Evolutionary conservation across 2,329 filamentous ascomycete species (phyloP), one percentile per base, ranked within the genome.

Genomic region (Penicillium griseofulvum): DNA sequence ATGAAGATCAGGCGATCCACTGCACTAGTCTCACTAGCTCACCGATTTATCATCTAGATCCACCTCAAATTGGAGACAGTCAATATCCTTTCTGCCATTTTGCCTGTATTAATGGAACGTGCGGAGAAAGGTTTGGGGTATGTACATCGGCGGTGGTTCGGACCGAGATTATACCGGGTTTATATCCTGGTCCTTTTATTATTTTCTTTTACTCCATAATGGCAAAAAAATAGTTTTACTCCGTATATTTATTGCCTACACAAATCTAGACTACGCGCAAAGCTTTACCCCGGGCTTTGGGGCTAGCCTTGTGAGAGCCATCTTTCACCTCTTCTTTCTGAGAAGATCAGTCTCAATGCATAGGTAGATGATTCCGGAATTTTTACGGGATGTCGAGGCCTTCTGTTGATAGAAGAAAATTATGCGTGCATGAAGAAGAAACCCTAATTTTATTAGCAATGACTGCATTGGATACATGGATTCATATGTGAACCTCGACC

Each of bases 171-270:
- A 26, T 1, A 5, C 41, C 33, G 33, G 7, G 33, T 28, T 19
- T 91, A 88, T 90, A 89, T 74, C 72, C 80, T 49, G 79, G 83
- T 3, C 78, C 84, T 82, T 39, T 81, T 80, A 0, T 76, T 91
- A 9, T 72, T 91, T 16, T 88, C 81, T 0, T 90, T 91, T 22
- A 56, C 61, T 43, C 41, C n/a, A 4, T 14, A 17, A 10, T 22
- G 57, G 55, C 4, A 36, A 63, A 11, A 55, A 41, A 2, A 62
- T 63, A 56, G 57, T 59, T 2, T 60, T 60, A 3, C 61, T 36
- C 59, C 59, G 1, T 62, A 57, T 26, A 41, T 55, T 6, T 59
- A 59, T 37, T 64, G 58, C 29, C 22, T 59, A 12, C 62, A 56
- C 44, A 59, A 57, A 6, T 53, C 22, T 7, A 56, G 43, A 28